phyloP scores from a whole-genome alignment of 75 land plant genomes.

The Cryptomeria japonica region DNA sequence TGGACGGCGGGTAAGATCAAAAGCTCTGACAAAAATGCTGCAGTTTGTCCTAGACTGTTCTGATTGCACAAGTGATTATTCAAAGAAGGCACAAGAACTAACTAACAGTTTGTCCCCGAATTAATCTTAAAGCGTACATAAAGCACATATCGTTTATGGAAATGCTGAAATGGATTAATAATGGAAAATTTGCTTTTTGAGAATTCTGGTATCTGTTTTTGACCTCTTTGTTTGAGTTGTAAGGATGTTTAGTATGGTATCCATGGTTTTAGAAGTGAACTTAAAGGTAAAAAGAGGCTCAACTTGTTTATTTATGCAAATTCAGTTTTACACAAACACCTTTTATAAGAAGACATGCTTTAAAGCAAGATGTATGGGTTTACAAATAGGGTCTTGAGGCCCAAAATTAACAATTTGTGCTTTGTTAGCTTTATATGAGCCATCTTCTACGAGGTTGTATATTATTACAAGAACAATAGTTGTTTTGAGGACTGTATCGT shows the following conservation, averaged over 20 bases:
- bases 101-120: neutral
- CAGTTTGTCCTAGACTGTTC: neutral
- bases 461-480: neutral
- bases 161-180: neutral
- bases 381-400: neutral
- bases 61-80: neutral
- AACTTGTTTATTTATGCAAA: neutral
- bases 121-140: neutral
- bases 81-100: neutral
- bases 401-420: neutral
- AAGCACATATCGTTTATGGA: neutral
- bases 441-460: neutral
- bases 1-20: conserved; percentile 13
- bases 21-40: neutral
- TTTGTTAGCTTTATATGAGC: neutral
- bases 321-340: neutral
- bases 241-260: neutral
- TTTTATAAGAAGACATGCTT: neutral
- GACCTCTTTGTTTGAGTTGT: neutral
- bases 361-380: neutral
- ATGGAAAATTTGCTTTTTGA: neutral
- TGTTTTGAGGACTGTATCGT: conserved; percentile 1
- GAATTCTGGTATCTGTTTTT: neutral
- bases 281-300: neutral
- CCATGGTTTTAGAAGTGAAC: neutral